Evolutionary conservation across 2,329 filamentous ascomycete genomes (phyloP), one percentile per base, ranked within the genome.

Genomic region (Cyphellophora europaea): DNA sequence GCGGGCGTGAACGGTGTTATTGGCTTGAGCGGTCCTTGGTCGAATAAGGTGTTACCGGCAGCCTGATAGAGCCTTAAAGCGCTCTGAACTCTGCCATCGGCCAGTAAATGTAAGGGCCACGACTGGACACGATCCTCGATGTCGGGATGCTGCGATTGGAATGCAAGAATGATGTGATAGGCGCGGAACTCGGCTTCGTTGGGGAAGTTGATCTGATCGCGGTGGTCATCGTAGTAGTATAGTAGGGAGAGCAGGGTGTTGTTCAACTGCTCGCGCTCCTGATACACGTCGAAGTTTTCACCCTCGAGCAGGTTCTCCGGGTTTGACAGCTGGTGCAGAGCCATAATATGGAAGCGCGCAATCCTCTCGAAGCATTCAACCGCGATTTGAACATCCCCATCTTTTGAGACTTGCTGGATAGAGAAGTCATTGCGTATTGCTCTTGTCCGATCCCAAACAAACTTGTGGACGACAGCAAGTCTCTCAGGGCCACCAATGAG

Each of bases 381-480:
- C 4, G 73, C 71, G 13, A 71, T 64, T 30, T 59, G 55, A 21
- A 79, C 63, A 49, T 78, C 69, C n/a, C 63, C 58, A n/a, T 59
- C 53, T 41, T 68, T 70, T 5, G 67, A 69, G 38, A 77, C 57
- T 48, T 74, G 69, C 51, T 78, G 74, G 13, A 78, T 76, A 2
- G 72, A 73, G 33, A 79, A 73, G 50, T 80, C 76, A 48, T 79
- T 79, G 27, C 76, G 68, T 38, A 80, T 70, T 4, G 72, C 74
- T 30, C 76, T 66, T 19, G 74, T 78, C 12, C 76, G 66, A 50
- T 79, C 75, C 76, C 76, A 80, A 16, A 79, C 66, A 52, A 78
- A 80, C 41, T 70, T 68, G 48, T 79, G 72, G 10, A 77, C 65
- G n/a, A 63, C 52, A 2, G 59, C 65, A 33, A 75, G 57, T 19